Base-by-base conservation (phyloP, 2,329 filamentous ascomycete genomes). In the Colletotrichum noveboracense region DNA sequence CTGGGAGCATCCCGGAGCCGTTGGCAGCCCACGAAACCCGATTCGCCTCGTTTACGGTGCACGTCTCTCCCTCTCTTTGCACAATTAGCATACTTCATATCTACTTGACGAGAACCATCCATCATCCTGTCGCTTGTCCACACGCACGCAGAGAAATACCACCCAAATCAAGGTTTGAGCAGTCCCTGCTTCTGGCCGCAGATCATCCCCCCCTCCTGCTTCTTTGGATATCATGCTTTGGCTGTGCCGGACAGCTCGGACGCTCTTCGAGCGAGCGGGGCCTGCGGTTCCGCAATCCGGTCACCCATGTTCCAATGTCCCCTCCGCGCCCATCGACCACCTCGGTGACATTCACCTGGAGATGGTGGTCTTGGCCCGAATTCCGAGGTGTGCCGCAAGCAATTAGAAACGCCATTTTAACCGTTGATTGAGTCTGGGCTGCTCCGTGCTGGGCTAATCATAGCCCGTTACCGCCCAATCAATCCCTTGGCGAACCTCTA, bases 241-340 rank as follows among this genome's bases (percentile, higher is more conserved):
- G 60, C 55, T 71, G 61, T 43, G 61, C 38, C 72, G 36, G 55
- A 36, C 55, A 52, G 72, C 68, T 71, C 64, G 70, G 70, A 68
- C 62, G 64, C 32, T 52, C 34, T 38, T 24, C 13, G 38, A 32
- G 55, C 52, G 62, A 32, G 26, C 26, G 26, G 32, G n/a, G 21
- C 9, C 24, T 26, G n/a, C 70, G 36, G n/a, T 21, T 36, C 43
- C 28, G 32, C 21, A 16, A n/a, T 26, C 13, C 21, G 18, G n/a
- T 66, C 16, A 18, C 30, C 24, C 18, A 38, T 64, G 61, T 38
- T 28, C 32, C 61, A 24, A 3, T 43, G 58, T 43, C 34, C 4
- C 32, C 34, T 64, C 32, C 34, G 13, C 30, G 13, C 18, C 30
- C 32, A 24, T 10, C 30, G 30, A 62, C 58, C 13, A 24, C 12